A percentile compares a stretch with the other conserved stretches of the same genome.
These are phyloP conservation scores for Primulina eburnea DNA, from an alignment of 257 asterid species.

Conservation along the genomic window DNA sequence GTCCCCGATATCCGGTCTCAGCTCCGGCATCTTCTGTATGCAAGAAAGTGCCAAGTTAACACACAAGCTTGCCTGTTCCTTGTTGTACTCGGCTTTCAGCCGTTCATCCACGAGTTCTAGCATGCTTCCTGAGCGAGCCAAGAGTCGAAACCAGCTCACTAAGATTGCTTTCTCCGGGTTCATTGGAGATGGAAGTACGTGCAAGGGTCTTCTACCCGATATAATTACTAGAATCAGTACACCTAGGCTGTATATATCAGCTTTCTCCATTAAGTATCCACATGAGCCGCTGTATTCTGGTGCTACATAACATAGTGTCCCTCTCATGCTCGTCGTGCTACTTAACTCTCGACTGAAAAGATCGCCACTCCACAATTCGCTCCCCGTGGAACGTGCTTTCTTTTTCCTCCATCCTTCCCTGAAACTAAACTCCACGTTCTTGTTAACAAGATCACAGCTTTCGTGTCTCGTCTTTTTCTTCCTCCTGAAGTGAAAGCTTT, in stretches of 20 bases:
- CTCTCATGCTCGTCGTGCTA: constrained; percentile 99
- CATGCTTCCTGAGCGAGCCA: constrained; percentile 66
- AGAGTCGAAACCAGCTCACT: constrained; percentile 78
- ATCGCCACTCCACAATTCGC: constrained; percentile 86
- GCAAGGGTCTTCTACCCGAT: constrained; percentile 90
- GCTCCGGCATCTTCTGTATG: constrained; percentile 75
- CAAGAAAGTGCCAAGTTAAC: constrained; percentile 87
- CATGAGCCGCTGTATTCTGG: constrained; percentile 72
- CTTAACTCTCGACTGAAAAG: constrained; percentile 86
- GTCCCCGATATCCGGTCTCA: constrained; percentile 80
- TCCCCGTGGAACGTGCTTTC: constrained; percentile 51
- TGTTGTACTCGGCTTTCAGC: constrained; percentile 45
- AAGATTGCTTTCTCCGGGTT: constrained; percentile 83
- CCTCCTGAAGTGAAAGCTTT: constrained; percentile 42
- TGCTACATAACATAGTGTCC: constrained; percentile 84
- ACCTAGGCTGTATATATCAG: constrained; percentile 87
- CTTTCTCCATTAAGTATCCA: constrained; percentile 77
- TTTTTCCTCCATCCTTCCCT: constrained; percentile 60
- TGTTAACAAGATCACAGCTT: constrained; percentile 25
- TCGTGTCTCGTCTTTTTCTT: constrained; percentile 28
- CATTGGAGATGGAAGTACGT: constrained; percentile 90
- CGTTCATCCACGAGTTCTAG: constrained; percentile 78
- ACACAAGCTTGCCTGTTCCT: constrained; percentile 74
- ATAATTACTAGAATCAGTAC: constrained; percentile 77
- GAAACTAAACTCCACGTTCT: constrained; percentile 66